phyloP scores from a whole-genome alignment of 2,329 filamentous ascomycete species.

The Cadophora luteo-olivacea region DNA sequence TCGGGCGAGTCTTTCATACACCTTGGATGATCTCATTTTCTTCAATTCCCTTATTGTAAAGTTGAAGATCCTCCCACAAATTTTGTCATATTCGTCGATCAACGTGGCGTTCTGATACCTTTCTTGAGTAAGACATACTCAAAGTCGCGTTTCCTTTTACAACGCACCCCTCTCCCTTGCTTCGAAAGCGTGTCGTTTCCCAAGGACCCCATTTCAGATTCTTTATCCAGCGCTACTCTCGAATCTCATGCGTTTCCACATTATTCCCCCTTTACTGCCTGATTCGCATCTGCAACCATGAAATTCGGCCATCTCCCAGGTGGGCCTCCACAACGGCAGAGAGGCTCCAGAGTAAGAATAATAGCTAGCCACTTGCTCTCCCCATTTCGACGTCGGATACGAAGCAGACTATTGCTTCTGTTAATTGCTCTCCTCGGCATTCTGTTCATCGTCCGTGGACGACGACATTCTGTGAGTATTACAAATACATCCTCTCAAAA shows the following conservation, averaged over 20 bases:
- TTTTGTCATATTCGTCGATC: background rate
- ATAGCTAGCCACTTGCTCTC: conserved; percentile 30
- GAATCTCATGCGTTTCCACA: no score
- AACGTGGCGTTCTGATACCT: conserved; percentile 4
- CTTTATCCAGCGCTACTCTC: background rate
- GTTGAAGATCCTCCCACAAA: background rate
- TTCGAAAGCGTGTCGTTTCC: background rate
- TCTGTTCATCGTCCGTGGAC: conserved; percentile 25
- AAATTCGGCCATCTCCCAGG: conserved; percentile 24
- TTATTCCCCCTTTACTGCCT: background rate
- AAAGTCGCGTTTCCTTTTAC: conserved; percentile 2
- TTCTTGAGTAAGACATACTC: background rate
- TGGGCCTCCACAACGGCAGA: conserved; percentile 14
- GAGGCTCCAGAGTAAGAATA: conserved; percentile 25
- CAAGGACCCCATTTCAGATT: background rate
- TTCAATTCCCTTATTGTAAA: background rate
- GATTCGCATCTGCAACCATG: conserved; percentile 9
- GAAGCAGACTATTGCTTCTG: conserved; percentile 27
- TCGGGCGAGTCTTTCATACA: background rate
- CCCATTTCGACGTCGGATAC: conserved; percentile 32
- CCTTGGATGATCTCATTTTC: background rate
- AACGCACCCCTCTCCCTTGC: background rate
- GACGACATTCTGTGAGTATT: conserved; percentile 14
- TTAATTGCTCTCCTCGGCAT: conserved; percentile 23
- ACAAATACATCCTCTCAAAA: no score